These are phyloP conservation scores for Chaetothyriales sp. DNA, from an alignment of 2,329 filamentous ascomycete species.

Conservation along the genomic window DNA sequence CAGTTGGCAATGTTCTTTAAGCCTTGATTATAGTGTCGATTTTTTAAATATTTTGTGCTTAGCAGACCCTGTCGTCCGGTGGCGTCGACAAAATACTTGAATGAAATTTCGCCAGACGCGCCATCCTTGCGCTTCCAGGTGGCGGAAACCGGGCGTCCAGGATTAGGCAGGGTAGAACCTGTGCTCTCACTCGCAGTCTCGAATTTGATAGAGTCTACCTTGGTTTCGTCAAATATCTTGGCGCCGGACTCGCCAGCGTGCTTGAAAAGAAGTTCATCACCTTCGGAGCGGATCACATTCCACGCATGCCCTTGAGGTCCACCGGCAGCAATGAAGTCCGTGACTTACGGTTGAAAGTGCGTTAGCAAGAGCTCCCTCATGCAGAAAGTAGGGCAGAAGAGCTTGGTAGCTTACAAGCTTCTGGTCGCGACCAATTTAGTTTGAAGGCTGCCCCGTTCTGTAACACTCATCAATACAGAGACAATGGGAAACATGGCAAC, in stretches of 20 bases:
- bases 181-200: too few relatives aligned
- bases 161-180: conserved; percentile 1
- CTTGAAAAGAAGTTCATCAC: conserved; percentile 33
- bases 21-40: conserved; percentile 33
- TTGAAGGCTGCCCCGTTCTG: conserved; percentile 31
- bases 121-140: conserved; percentile 19
- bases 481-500: too few relatives aligned
- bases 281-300: conserved; percentile 37
- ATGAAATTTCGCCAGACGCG: conserved; percentile 27
- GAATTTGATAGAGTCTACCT: conserved; percentile 26
- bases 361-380: conserved; percentile 31
- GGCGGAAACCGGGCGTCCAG: conserved; percentile 3
- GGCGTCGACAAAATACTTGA: conserved; percentile 39
- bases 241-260: conserved; percentile 31
- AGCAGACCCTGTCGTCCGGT: conserved; percentile 34
- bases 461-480: too few relatives aligned
- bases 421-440: conserved; percentile 22
- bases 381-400: too few relatives aligned
- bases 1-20: conserved; percentile 39
- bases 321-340: too few relatives aligned
- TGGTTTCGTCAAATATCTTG: conserved; percentile 29
- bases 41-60: conserved; percentile 37
- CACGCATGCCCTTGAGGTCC: conserved; percentile 30
- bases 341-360: too few relatives aligned
- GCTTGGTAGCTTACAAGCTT: conserved; percentile 26